These are phyloP conservation scores for Apostasia shenzhenica DNA, from an alignment of 106 monocot species.

Conservation along the genomic window DNA sequence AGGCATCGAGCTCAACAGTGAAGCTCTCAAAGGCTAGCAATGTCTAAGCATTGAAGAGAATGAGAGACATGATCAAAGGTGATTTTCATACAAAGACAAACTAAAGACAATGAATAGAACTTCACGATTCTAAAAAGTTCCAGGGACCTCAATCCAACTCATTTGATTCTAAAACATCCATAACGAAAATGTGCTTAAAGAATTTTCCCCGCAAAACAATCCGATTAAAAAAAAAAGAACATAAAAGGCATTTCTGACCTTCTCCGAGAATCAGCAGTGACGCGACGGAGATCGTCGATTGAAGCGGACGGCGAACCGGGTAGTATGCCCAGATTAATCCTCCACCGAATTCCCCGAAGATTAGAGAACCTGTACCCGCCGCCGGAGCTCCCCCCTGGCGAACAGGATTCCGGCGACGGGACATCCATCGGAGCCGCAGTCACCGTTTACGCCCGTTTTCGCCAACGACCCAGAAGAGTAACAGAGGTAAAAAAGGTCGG, in stretches of 20 bases:
- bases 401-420: slow-evolving; percentile 5
- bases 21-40: background rate
- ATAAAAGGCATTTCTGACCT: slow-evolving; percentile 26
- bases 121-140: background rate
- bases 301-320: slow-evolving; percentile 47
- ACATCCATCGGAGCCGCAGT: background rate
- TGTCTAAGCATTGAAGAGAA: background rate
- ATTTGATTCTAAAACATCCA: background rate
- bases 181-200: background rate
- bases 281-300: slow-evolving; percentile 67
- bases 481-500: too few species aligned
- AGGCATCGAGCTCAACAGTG: background rate
- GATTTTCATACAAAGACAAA: background rate
- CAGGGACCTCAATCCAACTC: background rate
- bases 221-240: background rate
- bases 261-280: slow-evolving; percentile 73
- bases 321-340: slow-evolving; percentile 67
- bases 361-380: slow-evolving; percentile 31
- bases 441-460: background rate
- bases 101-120: background rate
- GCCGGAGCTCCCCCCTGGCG: background rate
- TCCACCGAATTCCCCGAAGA: slow-evolving; percentile 74
- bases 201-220: background rate
- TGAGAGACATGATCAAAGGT: background rate
- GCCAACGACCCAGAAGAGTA: background rate